Conservation (phyloP, 2,329 filamentous ascomycete species). For the Penicillium sp. region DNA sequence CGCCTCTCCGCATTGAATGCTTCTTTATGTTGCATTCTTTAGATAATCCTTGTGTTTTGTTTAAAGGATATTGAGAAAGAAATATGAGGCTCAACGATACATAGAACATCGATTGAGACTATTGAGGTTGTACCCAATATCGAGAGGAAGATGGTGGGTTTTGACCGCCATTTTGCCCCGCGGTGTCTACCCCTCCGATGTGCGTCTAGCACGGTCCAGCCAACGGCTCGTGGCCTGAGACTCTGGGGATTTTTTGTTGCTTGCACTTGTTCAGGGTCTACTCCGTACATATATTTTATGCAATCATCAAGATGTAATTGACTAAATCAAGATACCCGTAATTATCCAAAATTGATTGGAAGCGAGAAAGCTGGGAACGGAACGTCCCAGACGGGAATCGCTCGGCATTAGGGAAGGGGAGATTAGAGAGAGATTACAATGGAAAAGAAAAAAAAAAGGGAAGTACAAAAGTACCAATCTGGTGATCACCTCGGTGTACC, state of each 20-base stretch:
- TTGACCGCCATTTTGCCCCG: constrained; percentile 5
- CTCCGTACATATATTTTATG: no score
- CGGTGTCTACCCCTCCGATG: neutral
- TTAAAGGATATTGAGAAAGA: no score
- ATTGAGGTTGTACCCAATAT: no score
- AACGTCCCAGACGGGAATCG: neutral
- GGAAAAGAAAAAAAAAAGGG: neutral
- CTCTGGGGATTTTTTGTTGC: neutral
- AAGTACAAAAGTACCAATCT: neutral
- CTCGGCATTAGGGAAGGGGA: neutral
- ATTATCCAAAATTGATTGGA: neutral
- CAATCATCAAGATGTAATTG: no score
- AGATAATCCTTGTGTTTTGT: no score
- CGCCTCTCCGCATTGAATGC: no score
- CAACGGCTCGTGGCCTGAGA: neutral
- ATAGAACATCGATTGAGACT: no score
- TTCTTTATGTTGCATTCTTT: no score
- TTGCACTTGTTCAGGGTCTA: no score
- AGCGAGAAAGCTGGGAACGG: constrained; percentile 1
- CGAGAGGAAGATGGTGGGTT: neutral
- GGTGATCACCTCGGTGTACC: neutral
- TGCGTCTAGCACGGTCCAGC: constrained; percentile 3
- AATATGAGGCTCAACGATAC: no score
- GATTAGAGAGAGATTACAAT: no score
- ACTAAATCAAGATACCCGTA: neutral